These are phyloP conservation scores for Epichloe coenophiala DNA, from an alignment of 2,329 filamentous ascomycete species.

Conservation along the genomic window DNA sequence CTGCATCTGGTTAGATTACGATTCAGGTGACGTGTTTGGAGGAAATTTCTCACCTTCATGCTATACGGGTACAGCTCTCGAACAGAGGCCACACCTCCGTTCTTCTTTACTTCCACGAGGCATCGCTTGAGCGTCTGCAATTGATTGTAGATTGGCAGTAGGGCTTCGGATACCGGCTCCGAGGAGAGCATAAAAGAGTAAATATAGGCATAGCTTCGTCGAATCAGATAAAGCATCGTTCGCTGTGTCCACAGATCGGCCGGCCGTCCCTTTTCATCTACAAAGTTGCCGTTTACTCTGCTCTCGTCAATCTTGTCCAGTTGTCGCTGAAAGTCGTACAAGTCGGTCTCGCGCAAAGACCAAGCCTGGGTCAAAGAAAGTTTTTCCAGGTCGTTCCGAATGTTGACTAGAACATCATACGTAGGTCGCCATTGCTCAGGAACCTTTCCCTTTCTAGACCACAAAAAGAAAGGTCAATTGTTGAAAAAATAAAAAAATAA, in stretches of 20 bases:
- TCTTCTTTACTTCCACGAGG: conserved; percentile 80
- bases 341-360: conserved; percentile 90
- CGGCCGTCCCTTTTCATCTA: conserved; percentile 66
- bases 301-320: conserved; percentile 84
- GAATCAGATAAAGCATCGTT: conserved; percentile 80
- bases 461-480: neutral
- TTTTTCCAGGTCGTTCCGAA: conserved; percentile 85
- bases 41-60: conserved; percentile 62
- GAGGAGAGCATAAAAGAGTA: conserved; percentile 89
- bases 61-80: conserved; percentile 94
- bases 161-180: conserved; percentile 88
- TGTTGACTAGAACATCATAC: conserved; percentile 66
- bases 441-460: conserved; percentile 62
- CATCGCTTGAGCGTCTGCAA: conserved; percentile 85
- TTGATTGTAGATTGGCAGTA: conserved; percentile 92
- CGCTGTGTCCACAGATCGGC: conserved; percentile 88
- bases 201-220: conserved; percentile 87
- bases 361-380: conserved; percentile 89
- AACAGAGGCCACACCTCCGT: conserved; percentile 74
- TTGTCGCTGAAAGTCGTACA: conserved; percentile 87
- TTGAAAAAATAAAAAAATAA: fast-evolving
- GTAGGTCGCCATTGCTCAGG: conserved; percentile 66
- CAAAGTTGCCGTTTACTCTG: conserved; percentile 75
- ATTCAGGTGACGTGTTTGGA: too few relatives aligned
- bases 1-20: conserved; percentile 26